Evolutionary conservation across 805 yeast species (phyloP).

Genomic region (Wickerhamomyces chambardii): DNA sequence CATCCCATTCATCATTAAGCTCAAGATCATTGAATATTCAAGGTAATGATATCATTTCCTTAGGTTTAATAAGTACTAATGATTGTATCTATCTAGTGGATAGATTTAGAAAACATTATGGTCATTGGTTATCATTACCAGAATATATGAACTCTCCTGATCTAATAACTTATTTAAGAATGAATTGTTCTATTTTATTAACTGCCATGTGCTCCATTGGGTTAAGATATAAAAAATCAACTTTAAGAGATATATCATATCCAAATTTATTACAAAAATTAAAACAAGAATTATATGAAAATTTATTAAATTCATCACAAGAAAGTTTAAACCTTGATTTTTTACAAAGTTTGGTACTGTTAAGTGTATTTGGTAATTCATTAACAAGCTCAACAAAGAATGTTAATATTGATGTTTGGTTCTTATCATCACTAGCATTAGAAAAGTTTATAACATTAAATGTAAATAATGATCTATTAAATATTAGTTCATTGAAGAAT

Average conservation of each 20-base stretch:
- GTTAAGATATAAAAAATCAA: conserved; percentile 37
- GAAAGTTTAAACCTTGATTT: conserved; percentile 45
- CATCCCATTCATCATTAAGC: conserved; percentile 26
- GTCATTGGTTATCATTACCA: conserved; percentile 74
- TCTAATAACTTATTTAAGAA: conserved; percentile 38
- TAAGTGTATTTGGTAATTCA: conserved; percentile 58
- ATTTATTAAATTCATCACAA: conserved; percentile 21
- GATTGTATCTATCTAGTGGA: conserved; percentile 43
- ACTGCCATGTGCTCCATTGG: conserved; percentile 60
- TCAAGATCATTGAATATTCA: conserved; percentile 12
- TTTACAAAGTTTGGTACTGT: conserved; percentile 56
- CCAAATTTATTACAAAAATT: conserved; percentile 23
- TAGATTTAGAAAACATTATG: conserved; percentile 57
- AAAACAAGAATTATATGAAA: conserved; percentile 34
- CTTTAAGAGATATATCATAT: neutral
- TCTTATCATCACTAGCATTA: conserved; percentile 54
- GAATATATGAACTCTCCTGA: conserved; percentile 35
- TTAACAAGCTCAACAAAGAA: conserved; percentile 40
- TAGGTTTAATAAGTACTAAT: conserved; percentile 36
- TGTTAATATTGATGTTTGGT: conserved; percentile 49
- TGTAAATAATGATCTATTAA: conserved; percentile 15
- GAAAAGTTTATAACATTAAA: conserved; percentile 51
- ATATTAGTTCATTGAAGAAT: conserved; percentile 1
- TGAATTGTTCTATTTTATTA: conserved; percentile 50
- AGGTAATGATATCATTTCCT: conserved; percentile 37